These are phyloP conservation scores for Porodaedalea pini DNA, from an alignment of 1,284 basidiomycete genomes.

Conservation along the genomic window DNA sequence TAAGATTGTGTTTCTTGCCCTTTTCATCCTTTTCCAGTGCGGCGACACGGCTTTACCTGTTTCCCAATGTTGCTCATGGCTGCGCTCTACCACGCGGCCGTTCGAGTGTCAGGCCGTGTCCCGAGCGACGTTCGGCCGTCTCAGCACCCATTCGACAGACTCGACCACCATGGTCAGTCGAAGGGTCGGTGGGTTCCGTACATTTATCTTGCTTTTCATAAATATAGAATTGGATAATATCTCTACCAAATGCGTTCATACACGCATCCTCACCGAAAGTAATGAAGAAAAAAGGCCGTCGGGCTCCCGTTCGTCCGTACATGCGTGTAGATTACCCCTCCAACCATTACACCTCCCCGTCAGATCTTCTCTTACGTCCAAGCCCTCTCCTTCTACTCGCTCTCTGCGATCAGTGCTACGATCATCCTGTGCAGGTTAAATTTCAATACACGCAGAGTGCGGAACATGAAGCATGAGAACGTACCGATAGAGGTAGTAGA, in stretches of 20 bases:
- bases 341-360: background rate
- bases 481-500: slow-evolving; percentile 94
- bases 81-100: slow-evolving; percentile 59
- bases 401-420: slow-evolving; percentile 35
- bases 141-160: slow-evolving; percentile 60
- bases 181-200: slow-evolving; percentile 76
- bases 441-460: background rate
- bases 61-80: slow-evolving; percentile 83
- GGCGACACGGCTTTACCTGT: slow-evolving; percentile 70
- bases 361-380: background rate
- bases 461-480: slow-evolving; percentile 31
- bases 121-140: slow-evolving; percentile 66
- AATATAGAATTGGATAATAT: background rate
- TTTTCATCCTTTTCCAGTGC: slow-evolving; percentile 60
- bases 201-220: slow-evolving; percentile 34
- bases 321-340: background rate
- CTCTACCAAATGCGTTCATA: background rate
- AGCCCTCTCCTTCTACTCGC: slow-evolving; percentile 25
- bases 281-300: background rate
- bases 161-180: slow-evolving; percentile 38
- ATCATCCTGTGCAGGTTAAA: slow-evolving; percentile 31
- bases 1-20: slow-evolving; percentile 19
- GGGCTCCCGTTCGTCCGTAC: background rate
- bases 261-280: background rate
- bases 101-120: slow-evolving; percentile 85